Evolutionary conservation across 441 rosid genomes (phyloP), one percentile per base, ranked within the genome.

Genomic region (Geranium incanum): DNA sequence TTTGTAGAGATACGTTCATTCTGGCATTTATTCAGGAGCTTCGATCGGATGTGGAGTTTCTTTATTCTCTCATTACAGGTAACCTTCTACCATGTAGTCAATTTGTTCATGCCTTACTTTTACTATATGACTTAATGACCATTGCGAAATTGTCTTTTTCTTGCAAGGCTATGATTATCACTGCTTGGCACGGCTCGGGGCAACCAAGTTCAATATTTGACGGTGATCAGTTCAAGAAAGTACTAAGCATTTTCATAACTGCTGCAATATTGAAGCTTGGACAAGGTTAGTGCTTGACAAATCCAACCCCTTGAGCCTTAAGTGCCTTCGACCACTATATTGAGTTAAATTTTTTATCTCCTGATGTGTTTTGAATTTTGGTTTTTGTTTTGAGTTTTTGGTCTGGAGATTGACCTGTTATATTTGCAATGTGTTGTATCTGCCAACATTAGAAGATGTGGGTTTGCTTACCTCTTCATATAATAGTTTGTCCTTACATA

Each of bases 21-120:
- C 83, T 91, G 91, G 93, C 99, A 95, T 85, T 74, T 95, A 71
- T 95, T 95, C 76, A 89, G 99, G 81, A 95, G 98, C 85, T 95
- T 91, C 66, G 99, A 95, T 84, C 93, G 98, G 65, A 91, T 95
- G 99, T 95, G 99, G 99, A 87, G 92, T 78, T 95, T 95, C 80
- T 89, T 88, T 72, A 92, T 95, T 81, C 81, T 92, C 41, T 86
- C 84, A 82, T 80, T 95, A 72, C 99, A 95, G 98, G 99, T 95
- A 79, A 15, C 6, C 68, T 66, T 15, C 38, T 68, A 50, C 36
- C 0, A 18, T 52, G 65, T 57, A 5, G 48, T 1, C 37, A 13
- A 55, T 69, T 75, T 41, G 36, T 1, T 64, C 1, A 3, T 6
- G 2, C 63, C 45, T 19, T 19, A 45, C 16, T 66, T 66, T 67